Percentiles rank a stretch among this genome's conserved stretches.
phyloP scores from a whole-genome alignment of 2,329 filamentous ascomycete genomes.

The Colletotrichum simmondsii region DNA sequence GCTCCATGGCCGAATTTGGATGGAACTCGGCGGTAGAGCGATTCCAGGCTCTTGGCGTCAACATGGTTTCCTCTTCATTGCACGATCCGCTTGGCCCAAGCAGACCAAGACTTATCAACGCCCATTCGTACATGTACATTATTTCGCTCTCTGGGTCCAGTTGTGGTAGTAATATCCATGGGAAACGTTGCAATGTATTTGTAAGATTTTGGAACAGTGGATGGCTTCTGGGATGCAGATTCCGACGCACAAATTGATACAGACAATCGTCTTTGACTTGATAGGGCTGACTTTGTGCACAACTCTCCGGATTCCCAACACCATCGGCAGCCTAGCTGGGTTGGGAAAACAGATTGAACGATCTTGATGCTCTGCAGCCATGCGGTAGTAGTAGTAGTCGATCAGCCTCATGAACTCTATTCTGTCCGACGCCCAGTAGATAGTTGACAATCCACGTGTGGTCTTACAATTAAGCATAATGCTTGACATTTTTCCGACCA shows the following conservation, averaged over 20 bases:
- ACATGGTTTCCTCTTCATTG: neutral
- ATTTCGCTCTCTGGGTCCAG: too few relatives aligned
- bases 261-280: neutral
- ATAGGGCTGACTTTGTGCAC: neutral
- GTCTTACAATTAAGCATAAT: conserved; percentile 23
- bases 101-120: too few relatives aligned
- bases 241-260: too few relatives aligned
- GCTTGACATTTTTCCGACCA: neutral
- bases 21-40: neutral
- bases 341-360: neutral
- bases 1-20: conserved; percentile 6
- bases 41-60: conserved; percentile 1
- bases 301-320: neutral
- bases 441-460: neutral
- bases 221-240: too few relatives aligned
- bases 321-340: too few relatives aligned
- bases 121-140: too few relatives aligned
- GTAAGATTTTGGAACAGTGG: too few relatives aligned
- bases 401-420: neutral
- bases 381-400: neutral
- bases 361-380: neutral
- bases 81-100: neutral
- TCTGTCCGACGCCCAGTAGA: neutral
- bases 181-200: too few relatives aligned
- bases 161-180: too few relatives aligned